Base-by-base conservation (phyloP, 306 rosid genomes). In the Dalbergia cochinchinensis region DNA sequence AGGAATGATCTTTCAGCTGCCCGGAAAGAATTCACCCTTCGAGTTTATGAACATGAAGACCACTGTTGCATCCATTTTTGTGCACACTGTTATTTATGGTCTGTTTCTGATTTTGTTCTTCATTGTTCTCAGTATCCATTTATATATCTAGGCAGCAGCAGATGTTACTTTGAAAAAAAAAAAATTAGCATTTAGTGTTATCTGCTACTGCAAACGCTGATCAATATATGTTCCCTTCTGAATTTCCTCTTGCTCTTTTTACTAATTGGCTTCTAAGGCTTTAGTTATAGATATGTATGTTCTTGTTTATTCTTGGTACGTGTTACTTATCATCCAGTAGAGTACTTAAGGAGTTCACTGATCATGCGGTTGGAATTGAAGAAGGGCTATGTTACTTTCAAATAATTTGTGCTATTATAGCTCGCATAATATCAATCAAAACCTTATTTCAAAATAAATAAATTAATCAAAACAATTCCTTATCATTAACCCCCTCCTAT, bases 21-120 rank as follows among this genome's bases (percentile, higher is more conserved):
- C 99, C 0, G 98, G 97, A 1, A 91, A 87, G 82, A 85, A 86
- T 65, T 33, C 78, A 1, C 98, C 97, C 0, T 71, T 95, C 1
- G 88, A 87, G 72, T 86, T 95, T 5, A 88, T 95, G 98, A 89
- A 79, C 92, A 91, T 91, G 98, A 89, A 88, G 92, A 95, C 98
- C 4, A 95, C 82, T 34, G 44, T 83, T 33, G 98, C 97, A 16
- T 85, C 98, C 66, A 95, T 95, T 60, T 88, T 95, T 70, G 93
- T 95, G 35, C 98, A 92, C 84, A 44, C 99, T 8, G 92, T 95
- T 34, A 78, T 95, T 78, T 93, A 91, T 75, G 96, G 91, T 83
- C 62, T 95, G 76, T 85, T 95, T 39, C 87, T 95, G 0, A 78
- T 89, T 88, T 65, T 95, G 80, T 88, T 95, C 61, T 88, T 95